phyloP scores from a whole-genome alignment of 805 yeast species.

The Kregervanrija delftensis region DNA sequence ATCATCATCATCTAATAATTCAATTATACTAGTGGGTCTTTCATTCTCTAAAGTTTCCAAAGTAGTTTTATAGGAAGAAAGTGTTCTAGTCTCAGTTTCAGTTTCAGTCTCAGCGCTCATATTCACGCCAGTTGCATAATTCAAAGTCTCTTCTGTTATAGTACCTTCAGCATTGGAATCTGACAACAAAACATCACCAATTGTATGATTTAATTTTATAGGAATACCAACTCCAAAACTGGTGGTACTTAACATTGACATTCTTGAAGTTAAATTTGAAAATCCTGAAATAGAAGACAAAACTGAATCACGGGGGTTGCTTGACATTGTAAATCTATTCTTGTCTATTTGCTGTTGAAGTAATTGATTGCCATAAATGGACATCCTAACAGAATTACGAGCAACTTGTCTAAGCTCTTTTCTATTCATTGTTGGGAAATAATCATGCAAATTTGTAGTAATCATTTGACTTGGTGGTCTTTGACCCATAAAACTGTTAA shows the following conservation, averaged over 20 bases:
- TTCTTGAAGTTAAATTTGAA: conserved; percentile 10
- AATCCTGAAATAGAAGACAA: conserved; percentile 8
- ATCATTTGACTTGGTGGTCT: conserved; percentile 92
- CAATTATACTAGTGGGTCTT: conserved; percentile 36
- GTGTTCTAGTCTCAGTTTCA: not conserved
- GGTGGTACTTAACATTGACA: conserved; percentile 22
- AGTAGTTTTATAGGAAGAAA: not conserved
- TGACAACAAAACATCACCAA: conserved; percentile 58
- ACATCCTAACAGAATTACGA: conserved; percentile 75
- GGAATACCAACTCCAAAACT: conserved; percentile 25
- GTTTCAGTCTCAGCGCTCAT: not conserved
- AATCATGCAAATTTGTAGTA: conserved; percentile 81
- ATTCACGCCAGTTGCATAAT: not conserved
- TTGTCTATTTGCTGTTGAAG: conserved; percentile 10
- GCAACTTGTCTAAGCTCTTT: conserved; percentile 71
- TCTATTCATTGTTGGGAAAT: conserved; percentile 79
- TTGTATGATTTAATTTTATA: conserved; percentile 35
- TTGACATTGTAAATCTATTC: conserved; percentile 1
- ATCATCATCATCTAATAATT: conserved; percentile 33
- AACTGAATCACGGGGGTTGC: conserved; percentile 19
- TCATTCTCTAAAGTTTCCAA: conserved; percentile 2
- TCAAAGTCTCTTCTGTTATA: conserved; percentile 5
- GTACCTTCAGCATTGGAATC: conserved; percentile 47
- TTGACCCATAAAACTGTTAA: conserved; percentile 58
- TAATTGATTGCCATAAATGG: conserved; percentile 35